Percentiles rank a stretch among this genome's conserved stretches.
These are phyloP conservation scores for Xylaria sp. DNA, from an alignment of 2,329 filamentous ascomycete species.

Conservation along the genomic window DNA sequence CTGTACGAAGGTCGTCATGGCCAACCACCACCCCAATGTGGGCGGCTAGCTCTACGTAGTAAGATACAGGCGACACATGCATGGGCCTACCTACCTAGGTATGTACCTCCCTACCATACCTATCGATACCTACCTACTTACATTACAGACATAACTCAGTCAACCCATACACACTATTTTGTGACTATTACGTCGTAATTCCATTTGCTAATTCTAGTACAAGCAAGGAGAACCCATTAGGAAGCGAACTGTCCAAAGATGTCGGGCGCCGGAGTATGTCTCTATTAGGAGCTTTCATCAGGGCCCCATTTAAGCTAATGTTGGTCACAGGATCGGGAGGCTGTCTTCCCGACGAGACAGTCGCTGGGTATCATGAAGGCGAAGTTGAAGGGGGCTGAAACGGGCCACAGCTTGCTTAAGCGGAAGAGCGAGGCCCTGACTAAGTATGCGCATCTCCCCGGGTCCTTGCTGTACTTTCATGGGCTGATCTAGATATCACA, in stretches of 20 bases:
- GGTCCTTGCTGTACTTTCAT: constrained; percentile 3
- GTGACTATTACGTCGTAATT: neutral
- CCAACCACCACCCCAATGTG: neutral
- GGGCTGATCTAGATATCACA: constrained; percentile 30
- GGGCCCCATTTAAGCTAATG: constrained; percentile 37
- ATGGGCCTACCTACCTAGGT: neutral
- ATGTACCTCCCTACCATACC: too few species aligned
- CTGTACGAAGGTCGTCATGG: neutral
- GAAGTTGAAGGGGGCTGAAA: constrained; percentile 94
- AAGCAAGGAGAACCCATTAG: constrained; percentile 17
- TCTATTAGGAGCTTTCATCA: constrained; percentile 10
- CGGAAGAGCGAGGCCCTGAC: constrained; percentile 98
- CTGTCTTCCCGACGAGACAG: constrained; percentile 97
- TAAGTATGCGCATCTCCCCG: constrained; percentile 70
- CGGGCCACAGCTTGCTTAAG: constrained; percentile 93
- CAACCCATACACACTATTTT: neutral
- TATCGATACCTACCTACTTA: constrained; percentile 6
- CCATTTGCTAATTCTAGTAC: neutral
- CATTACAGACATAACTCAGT: too few species aligned
- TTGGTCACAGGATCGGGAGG: constrained; percentile 79
- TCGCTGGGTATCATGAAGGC: constrained; percentile 97
- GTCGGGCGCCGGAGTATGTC: constrained; percentile 65
- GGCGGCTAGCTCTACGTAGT: neutral
- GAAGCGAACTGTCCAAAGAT: constrained; percentile 52
- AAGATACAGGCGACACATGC: neutral